A percentile compares a stretch with the other conserved stretches of the same genome.
Conservation (phyloP, 192 early-diverging fungal genomes). For the Entomortierella chlamydospora region DNA sequence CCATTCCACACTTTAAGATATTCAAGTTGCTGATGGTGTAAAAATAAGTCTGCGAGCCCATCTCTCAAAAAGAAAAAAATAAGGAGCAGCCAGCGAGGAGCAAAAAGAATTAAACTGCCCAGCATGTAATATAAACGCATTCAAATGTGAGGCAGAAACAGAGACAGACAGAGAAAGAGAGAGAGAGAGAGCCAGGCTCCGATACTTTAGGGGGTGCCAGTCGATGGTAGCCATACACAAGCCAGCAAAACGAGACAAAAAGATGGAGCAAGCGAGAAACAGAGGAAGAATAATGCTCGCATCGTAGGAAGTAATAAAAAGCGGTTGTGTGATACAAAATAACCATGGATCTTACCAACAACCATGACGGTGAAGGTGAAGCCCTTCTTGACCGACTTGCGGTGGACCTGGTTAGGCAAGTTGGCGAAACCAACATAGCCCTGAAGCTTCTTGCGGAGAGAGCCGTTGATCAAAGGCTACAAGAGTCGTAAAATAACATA, state of each 20-base stretch:
- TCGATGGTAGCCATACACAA: too few species aligned
- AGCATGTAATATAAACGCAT: background rate
- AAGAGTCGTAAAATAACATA: background rate
- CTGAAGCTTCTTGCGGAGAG: slow-evolving; percentile 58
- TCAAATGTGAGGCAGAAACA: background rate
- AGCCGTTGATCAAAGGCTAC: slow-evolving; percentile 41
- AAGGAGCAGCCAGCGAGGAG: background rate
- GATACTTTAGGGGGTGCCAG: background rate
- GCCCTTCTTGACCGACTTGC: slow-evolving; percentile 92
- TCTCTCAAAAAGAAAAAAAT: slow-evolving; percentile 20
- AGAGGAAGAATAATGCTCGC: too few species aligned
- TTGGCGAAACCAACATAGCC: slow-evolving; percentile 90
- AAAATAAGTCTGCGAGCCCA: slow-evolving; percentile 47
- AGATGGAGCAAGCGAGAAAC: too few species aligned
- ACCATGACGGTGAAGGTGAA: slow-evolving; percentile 98
- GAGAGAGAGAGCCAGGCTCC: background rate
- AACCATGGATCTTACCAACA: slow-evolving; percentile 72
- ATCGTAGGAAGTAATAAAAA: too few species aligned
- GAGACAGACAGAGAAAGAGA: background rate
- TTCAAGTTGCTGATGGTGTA: slow-evolving; percentile 3
- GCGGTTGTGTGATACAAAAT: background rate
- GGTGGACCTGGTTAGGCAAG: slow-evolving; percentile 94
- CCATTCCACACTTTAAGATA: background rate
- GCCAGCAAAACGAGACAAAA: too few species aligned
- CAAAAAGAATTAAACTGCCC: background rate